phyloP scores from a whole-genome alignment of 2,329 filamentous ascomycete genomes.

The Pestalotiopsis fici region DNA sequence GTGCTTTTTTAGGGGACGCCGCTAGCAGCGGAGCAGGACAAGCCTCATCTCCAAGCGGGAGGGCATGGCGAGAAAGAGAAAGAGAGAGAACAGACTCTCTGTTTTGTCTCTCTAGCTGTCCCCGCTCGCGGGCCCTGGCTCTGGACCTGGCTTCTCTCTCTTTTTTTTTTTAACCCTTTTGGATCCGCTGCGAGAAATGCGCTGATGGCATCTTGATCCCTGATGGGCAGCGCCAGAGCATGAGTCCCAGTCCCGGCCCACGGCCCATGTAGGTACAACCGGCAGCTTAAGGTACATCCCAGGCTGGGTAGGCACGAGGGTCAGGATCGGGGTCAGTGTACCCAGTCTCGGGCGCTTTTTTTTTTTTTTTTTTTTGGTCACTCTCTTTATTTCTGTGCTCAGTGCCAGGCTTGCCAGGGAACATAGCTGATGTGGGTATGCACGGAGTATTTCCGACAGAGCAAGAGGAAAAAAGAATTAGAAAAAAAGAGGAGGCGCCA shows the following conservation, averaged over 20 bases:
- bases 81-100: not conserved
- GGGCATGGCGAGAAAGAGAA: not conserved
- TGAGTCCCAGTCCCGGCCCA: not conserved
- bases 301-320: not conserved
- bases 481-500: not conserved
- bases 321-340: not conserved
- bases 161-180: not conserved
- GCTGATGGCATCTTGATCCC: not conserved
- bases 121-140: not conserved
- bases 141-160: not conserved
- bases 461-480: not conserved
- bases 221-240: not conserved
- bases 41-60: constrained; percentile 6
- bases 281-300: not conserved
- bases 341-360: not conserved
- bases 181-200: not conserved
- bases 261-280: not conserved
- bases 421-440: constrained; percentile 9
- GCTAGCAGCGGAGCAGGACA: not conserved
- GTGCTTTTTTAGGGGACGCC: constrained; percentile 8
- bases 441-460: constrained; percentile 1
- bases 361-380: too few relatives aligned
- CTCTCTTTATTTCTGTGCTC: not conserved
- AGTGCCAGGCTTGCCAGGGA: not conserved
- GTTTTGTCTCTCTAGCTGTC: not conserved